Evolutionary conservation across 352 stramenopile genomes (phyloP).

Genomic region (Phytophthora kernoviae): DNA sequence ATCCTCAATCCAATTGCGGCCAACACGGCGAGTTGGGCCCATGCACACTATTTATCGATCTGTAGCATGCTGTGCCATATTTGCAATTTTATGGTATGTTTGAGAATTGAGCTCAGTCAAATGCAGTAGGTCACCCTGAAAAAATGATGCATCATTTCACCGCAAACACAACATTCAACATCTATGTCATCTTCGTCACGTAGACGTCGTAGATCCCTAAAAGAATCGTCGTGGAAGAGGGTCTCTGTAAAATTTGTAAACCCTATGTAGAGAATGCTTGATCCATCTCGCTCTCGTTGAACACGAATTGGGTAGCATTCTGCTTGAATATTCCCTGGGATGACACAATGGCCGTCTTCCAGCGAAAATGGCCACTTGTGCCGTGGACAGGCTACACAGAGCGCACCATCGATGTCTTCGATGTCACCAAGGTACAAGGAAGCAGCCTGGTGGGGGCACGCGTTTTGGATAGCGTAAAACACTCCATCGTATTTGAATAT

Average conservation of each 20-base stretch:
- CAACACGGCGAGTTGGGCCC: no score
- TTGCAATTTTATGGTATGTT: no score
- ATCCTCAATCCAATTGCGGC: not conserved
- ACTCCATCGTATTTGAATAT: slow-evolving; percentile 79
- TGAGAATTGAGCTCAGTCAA: no score
- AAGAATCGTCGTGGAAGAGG: slow-evolving; percentile 84
- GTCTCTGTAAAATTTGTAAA: slow-evolving; percentile 59
- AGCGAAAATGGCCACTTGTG: slow-evolving; percentile 87
- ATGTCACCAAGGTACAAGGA: slow-evolving; percentile 88
- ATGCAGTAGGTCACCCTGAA: no score
- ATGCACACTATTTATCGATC: not conserved
- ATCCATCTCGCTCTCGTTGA: slow-evolving; percentile 43
- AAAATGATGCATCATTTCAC: slow-evolving; percentile 10
- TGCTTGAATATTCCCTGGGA: slow-evolving; percentile 51
- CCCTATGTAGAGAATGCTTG: slow-evolving; percentile 66
- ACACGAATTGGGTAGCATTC: slow-evolving; percentile 73
- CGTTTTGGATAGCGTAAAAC: slow-evolving; percentile 80
- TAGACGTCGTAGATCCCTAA: slow-evolving; percentile 21
- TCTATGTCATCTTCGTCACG: slow-evolving; percentile 1
- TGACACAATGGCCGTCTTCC: slow-evolving; percentile 70
- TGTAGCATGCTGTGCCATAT: no score
- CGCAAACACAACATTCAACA: slow-evolving; percentile 11
- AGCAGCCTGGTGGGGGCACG: slow-evolving; percentile 79
- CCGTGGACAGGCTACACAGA: slow-evolving; percentile 77
- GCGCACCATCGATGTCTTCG: slow-evolving; percentile 75